Base-by-base conservation (phyloP, 306 rosid genomes). In the Cucurbita moschata region DNA sequence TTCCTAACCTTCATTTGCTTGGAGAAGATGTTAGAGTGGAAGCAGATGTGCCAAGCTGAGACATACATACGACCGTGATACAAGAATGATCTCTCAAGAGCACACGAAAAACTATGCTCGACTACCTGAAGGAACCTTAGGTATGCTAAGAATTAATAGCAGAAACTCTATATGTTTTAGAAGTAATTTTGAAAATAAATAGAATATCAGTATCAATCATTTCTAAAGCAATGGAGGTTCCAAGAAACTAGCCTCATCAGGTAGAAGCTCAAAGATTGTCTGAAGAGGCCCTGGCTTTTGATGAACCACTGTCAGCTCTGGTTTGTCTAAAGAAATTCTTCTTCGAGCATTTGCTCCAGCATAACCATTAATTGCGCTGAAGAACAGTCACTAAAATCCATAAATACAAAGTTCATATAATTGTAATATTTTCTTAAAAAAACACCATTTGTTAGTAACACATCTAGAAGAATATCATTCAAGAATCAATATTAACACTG, bases 201-300 rank as follows among this genome's bases (percentile, higher is more conserved):
- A n/a, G 57, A 72, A 54, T 4, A 10, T 52, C 38, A 18, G 5
- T n/a, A 56, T 38, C 50, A n/a, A 54, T 54, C 13, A 56, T 40
- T 73, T 57, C 50, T 11, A 40, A 54, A 73, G 18, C 39, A 73
- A 68, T 47, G 19, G 37, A 6, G 15, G 74, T 59, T 84, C 81
- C 52, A 77, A 43, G 78, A 76, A 43, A 77, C 82, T 74, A 77
- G 86, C 98, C 91, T 90, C 97, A 62, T 89, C 93, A 47, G 96
- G 97, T 75, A 63, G 92, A 69, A 94, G 96, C 67, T 70, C 51
- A 79, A 94, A 94, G 84, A 94, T 89, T 53, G 96, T 91, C 73
- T 94, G 98, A 62, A 94, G 97, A 79, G 95, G 96, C 60, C 97
- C 98, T 46, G 98, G 95, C 85, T 93, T 93, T 83, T 93, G 98